phyloP scores from a whole-genome alignment of 2,329 filamentous ascomycete genomes.

The Colletotrichum brevisporum region DNA sequence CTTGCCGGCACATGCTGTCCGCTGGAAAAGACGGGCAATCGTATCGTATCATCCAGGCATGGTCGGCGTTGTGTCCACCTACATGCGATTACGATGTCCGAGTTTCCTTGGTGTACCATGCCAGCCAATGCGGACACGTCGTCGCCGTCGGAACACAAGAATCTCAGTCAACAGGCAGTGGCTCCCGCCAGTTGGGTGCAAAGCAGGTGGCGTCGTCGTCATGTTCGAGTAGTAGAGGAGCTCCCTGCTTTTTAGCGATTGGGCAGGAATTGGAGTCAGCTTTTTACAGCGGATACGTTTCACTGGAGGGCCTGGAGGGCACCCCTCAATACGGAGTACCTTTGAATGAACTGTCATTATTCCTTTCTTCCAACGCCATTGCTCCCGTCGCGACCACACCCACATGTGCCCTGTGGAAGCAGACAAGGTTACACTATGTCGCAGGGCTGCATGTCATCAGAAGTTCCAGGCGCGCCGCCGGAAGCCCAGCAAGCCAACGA shows the following conservation, averaged over 20 bases:
- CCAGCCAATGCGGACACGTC: conserved; percentile 16
- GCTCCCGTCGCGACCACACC: conserved; percentile 25
- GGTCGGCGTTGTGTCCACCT: conserved; percentile 11
- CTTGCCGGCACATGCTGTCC: conserved; percentile 3
- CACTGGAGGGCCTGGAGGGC: conserved; percentile 3
- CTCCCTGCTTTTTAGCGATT: background rate
- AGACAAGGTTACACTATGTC: conserved; percentile 2
- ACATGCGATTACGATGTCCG: conserved; percentile 13
- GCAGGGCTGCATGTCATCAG: conserved; percentile 34
- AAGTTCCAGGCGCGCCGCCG: conserved; percentile 24
- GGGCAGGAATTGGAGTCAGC: conserved; percentile 12
- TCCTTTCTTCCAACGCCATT: conserved; percentile 9
- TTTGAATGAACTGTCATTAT: conserved; percentile 24
- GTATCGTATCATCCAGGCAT: conserved; percentile 26
- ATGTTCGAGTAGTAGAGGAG: conserved; percentile 8
- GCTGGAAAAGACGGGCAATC: conserved; percentile 4
- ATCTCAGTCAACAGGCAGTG: background rate
- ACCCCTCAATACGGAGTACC: conserved; percentile 8
- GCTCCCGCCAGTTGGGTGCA: conserved; percentile 5
- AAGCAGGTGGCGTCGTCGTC: background rate
- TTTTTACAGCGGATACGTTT: conserved; percentile 15
- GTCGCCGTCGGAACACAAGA: background rate
- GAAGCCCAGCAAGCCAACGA: conserved; percentile 23
- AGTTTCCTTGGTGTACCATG: conserved; percentile 8
- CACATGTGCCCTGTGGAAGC: conserved; percentile 26